Evolutionary conservation across 768 basidiomycete species (phyloP), one percentile per base, ranked within the genome.

Genomic region (Solioccasus polychromus): DNA sequence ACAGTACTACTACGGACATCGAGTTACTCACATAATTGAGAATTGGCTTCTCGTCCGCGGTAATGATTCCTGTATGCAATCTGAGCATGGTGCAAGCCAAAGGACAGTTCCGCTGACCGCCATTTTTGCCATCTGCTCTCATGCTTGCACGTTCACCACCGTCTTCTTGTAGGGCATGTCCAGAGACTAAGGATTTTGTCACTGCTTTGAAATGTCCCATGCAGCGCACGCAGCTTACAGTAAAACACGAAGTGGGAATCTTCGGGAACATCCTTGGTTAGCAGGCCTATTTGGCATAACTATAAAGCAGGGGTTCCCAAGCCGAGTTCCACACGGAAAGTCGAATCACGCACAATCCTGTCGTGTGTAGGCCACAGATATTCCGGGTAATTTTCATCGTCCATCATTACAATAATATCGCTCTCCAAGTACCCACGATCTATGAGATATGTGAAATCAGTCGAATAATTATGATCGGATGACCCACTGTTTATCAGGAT

Each of bases 231-330:
- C 1, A 10, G 22, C 74, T 29, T 50, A 81, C 80, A 83, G 32
- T 79, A 79, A 52, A 83, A 78, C 42, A 79, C 71, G 50, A 78
- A 75, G 3, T 62, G 70, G 42, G 78, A 77, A 0, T 73, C 71
- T 2, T 71, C 62, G 14, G 63, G 53, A 4, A 74, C 71, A 26
- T 68, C 71, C 4, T 57, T 49, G 0, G 76, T 74, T 6, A 83
- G 59, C 6, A 60, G 61, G 5, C 66, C 51, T 23, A 81, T 76
- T 30, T 73, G 69, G 4, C 47, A 54, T 11, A 77, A 41, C 78
- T 58, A 29, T 8, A 9, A 36, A 8, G 24, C 35, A 35, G 11
- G 15, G 28, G 8, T 32, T 8, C 11, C 5, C 18, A 17, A 24
- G 6, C 3, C 11, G 42, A 29, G 18, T 4, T 22, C 2, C 1